Conservation (phyloP, 2,329 filamentous ascomycete species). For the Diaporthe ilicicola region DNA sequence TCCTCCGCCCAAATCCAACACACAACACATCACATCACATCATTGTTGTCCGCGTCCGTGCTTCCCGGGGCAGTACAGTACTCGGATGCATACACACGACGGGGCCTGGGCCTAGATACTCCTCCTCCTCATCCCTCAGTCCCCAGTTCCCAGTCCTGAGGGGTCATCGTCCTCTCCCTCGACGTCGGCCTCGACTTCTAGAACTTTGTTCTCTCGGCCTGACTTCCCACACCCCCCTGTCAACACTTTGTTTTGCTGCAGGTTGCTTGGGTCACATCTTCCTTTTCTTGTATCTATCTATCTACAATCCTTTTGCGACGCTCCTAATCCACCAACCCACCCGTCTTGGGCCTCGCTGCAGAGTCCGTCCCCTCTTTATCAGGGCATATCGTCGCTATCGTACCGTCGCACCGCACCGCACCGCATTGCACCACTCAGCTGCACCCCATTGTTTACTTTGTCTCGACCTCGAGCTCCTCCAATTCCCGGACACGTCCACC, state of each 20-base stretch:
- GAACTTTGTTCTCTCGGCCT: slow-evolving; percentile 23
- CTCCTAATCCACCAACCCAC: background rate
- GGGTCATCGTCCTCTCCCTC: slow-evolving; percentile 21
- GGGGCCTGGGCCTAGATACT: slow-evolving; percentile 3
- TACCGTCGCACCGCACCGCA: slow-evolving; percentile 18
- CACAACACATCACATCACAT: slow-evolving; percentile 29
- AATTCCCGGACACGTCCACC: slow-evolving; percentile 4
- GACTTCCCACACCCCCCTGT: background rate
- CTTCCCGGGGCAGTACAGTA: background rate
- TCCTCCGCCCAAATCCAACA: slow-evolving; percentile 25
- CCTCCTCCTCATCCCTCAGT: background rate
- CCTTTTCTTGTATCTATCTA: slow-evolving; percentile 26
- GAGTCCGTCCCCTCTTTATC: slow-evolving; percentile 27
- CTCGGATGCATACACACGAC: slow-evolving; percentile 4
- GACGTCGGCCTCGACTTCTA: slow-evolving; percentile 15
- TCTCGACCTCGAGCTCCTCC: slow-evolving; percentile 11
- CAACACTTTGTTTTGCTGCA: slow-evolving; percentile 5
- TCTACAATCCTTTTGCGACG: slow-evolving; percentile 31
- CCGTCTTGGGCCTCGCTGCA: slow-evolving; percentile 14
- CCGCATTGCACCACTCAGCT: background rate
- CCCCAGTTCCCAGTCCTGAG: slow-evolving; percentile 17
- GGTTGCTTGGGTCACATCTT: slow-evolving; percentile 12
- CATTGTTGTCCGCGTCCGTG: slow-evolving; percentile 21
- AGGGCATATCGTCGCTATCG: slow-evolving; percentile 28
- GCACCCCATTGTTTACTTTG: slow-evolving; percentile 26